Conservation (phyloP, 768 basidiomycete species). For the Calocybe gangraenosa region DNA sequence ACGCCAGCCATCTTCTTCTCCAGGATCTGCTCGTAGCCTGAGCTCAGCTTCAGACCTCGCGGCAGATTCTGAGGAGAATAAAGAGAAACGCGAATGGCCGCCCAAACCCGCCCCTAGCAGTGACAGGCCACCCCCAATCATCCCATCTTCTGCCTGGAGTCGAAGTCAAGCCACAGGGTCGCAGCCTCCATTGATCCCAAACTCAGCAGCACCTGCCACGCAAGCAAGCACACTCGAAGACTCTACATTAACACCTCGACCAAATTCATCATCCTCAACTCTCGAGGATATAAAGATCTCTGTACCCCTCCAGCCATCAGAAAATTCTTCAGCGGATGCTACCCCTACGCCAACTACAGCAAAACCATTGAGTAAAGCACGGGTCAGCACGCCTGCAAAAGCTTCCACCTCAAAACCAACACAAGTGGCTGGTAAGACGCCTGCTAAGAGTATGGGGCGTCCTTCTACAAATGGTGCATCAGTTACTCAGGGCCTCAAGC, state of each 20-base stretch:
- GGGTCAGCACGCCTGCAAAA: conserved; percentile 7
- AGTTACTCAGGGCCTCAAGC: conserved; percentile 22
- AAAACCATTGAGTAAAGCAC: conserved; percentile 21
- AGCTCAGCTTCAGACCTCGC: conserved; percentile 63
- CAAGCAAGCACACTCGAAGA: conserved; percentile 18
- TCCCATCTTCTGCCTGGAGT: conserved; percentile 32
- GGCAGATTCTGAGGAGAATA: conserved; percentile 64
- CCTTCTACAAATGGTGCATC: conserved; percentile 16
- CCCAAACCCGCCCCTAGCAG: conserved; percentile 39
- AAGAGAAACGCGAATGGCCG: conserved; percentile 78
- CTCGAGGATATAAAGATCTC: conserved; percentile 6
- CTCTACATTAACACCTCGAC: conserved; percentile 13
- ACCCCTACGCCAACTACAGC: conserved; percentile 19
- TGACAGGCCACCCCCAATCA: conserved; percentile 30
- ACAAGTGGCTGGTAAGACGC: conserved; percentile 18
- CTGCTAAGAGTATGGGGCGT: conserved; percentile 19
- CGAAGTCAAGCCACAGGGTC: conserved; percentile 27
- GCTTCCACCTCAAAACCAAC: conserved; percentile 10
- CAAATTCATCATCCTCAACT: conserved; percentile 21
- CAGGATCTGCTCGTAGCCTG: conserved; percentile 52
- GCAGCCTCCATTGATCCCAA: conserved; percentile 16
- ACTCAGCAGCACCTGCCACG: conserved; percentile 16
- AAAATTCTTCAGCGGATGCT: conserved; percentile 9
- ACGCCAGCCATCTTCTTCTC: conserved; percentile 42
- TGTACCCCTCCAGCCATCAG: conserved; percentile 6